A percentile compares a stretch with the other conserved stretches of the same genome.
Conservation (phyloP, 2,329 filamentous ascomycete genomes). For the Arachnomyces sp. region DNA sequence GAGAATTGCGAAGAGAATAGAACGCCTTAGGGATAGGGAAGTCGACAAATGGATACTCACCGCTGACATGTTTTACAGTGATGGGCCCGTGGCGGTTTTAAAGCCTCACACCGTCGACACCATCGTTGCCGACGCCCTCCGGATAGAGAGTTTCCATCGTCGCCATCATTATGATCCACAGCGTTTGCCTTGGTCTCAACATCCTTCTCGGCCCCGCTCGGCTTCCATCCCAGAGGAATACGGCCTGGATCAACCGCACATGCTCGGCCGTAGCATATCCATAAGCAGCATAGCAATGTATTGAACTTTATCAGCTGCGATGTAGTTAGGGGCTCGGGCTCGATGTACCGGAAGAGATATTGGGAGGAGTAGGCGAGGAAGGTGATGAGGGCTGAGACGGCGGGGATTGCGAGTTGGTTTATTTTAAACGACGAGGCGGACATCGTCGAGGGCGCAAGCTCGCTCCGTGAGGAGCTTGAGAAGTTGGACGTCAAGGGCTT, state of each 20-base stretch:
- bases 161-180: background rate
- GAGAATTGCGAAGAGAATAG: no score
- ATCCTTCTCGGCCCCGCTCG: conserved; percentile 11
- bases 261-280: conserved; percentile 52
- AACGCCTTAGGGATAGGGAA: background rate
- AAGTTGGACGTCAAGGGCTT: background rate
- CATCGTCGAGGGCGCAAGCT: conserved; percentile 14
- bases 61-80: conserved; percentile 57
- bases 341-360: conserved; percentile 46
- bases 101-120: conserved; percentile 54
- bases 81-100: conserved; percentile 55
- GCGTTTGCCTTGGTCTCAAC: conserved; percentile 11
- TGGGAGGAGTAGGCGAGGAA: conserved; percentile 55
- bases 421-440: conserved; percentile 19
- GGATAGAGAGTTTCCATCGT: conserved; percentile 1
- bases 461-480: background rate
- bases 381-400: conserved; percentile 45
- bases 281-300: conserved; percentile 44
- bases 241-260: conserved; percentile 52
- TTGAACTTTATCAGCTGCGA: conserved; percentile 49
- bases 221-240: conserved; percentile 39
- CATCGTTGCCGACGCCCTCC: conserved; percentile 36
- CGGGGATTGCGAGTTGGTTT: conserved; percentile 43
- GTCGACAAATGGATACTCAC: conserved; percentile 24
- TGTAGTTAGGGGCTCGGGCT: conserved; percentile 44